phyloP scores from a whole-genome alignment of 2,329 filamentous ascomycete genomes.

The Scytalidium sp. region DNA sequence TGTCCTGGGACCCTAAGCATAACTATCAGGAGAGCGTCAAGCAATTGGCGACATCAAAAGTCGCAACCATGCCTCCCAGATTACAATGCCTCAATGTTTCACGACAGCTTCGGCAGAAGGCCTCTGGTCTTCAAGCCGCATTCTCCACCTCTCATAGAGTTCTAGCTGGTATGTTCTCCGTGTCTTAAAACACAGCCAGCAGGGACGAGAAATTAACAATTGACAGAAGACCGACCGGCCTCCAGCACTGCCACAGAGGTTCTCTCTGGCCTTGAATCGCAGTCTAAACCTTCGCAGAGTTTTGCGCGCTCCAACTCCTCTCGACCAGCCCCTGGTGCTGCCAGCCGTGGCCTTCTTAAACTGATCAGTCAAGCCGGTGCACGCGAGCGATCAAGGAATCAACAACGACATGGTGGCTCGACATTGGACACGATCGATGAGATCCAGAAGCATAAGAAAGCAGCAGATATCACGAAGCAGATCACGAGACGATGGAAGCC shows the following conservation, averaged over 20 bases:
- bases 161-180: conserved; percentile 17
- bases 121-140: conserved; percentile 9
- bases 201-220: conserved; percentile 3
- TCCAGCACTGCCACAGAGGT: conserved; percentile 5
- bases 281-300: neutral
- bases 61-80: conserved; percentile 21
- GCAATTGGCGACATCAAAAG: neutral
- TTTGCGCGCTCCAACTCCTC: neutral
- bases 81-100: conserved; percentile 25
- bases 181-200: conserved; percentile 2
- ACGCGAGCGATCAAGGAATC: neutral
- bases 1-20: neutral
- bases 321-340: neutral
- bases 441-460: conserved; percentile 18
- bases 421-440: conserved; percentile 5
- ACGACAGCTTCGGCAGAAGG: conserved; percentile 8
- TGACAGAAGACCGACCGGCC: neutral
- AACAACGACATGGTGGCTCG: conserved; percentile 1
- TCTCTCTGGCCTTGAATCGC: conserved; percentile 5
- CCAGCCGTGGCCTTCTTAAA: neutral
- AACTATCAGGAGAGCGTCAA: neutral
- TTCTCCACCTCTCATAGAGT: conserved; percentile 23
- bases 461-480: conserved; percentile 57
- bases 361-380: neutral
- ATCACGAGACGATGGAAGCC: conserved; percentile 67